A percentile compares a stretch with the other conserved stretches of the same genome.
Conservation (phyloP, 2,329 filamentous ascomycete genomes). For the Colletotrichum gloeosporioides region DNA sequence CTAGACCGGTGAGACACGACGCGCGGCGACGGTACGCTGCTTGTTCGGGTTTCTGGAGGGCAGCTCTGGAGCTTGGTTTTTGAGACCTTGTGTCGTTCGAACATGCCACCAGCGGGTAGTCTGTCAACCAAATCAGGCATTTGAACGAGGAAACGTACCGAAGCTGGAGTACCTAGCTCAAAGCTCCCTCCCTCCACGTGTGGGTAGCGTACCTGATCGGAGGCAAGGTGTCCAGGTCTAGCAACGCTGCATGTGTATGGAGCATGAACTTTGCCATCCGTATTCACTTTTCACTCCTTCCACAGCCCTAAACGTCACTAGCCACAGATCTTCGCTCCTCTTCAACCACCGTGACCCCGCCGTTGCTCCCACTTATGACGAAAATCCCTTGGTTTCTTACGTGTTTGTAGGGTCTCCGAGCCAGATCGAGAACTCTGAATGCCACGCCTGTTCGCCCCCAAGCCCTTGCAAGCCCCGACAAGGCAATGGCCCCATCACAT, state of each 20-base stretch:
- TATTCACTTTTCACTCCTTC: not conserved
- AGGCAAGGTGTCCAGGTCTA: not conserved
- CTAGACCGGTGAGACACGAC: slow-evolving; percentile 13
- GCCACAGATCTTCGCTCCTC: slow-evolving; percentile 21
- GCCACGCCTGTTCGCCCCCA: not conserved
- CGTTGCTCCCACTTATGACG: slow-evolving; percentile 1
- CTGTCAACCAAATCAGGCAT: not conserved
- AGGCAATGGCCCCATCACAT: not conserved
- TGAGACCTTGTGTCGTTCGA: not conserved
- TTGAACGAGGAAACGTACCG: not conserved
- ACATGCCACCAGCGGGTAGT: not conserved
- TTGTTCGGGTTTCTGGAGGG: not conserved
- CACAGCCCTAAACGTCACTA: slow-evolving; percentile 22
- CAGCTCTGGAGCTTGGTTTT: not conserved
- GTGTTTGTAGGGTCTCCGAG: not conserved
- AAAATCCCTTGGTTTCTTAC: not conserved
- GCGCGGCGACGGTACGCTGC: slow-evolving; percentile 10
- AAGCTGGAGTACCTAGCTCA: not conserved
- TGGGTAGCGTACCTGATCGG: slow-evolving; percentile 6
- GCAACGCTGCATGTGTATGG: not conserved
- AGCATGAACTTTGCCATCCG: not conserved
- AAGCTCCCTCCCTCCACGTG: not conserved
- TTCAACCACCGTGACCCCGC: slow-evolving; percentile 11
- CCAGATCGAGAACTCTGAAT: not conserved
- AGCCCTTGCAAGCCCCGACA: not conserved